Evolutionary conservation across 2,329 filamentous ascomycete species (phyloP), one percentile per base, ranked within the genome.

Genomic region (Colletotrichum somersetense): DNA sequence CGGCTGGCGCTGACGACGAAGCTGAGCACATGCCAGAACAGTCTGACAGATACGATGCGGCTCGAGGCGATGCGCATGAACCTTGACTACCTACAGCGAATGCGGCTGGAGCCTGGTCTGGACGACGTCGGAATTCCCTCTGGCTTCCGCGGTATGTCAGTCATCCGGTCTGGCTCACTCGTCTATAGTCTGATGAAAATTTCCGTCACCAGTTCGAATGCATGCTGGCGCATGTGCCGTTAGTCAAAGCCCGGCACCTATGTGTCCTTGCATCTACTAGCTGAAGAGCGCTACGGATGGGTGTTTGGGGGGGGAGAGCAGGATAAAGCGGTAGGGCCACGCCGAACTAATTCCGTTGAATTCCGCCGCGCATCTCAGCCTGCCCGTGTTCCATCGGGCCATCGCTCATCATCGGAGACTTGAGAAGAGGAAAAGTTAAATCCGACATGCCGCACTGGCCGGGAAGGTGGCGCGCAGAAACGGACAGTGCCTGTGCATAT

Each of bases 371-470:
- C 35, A 40, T 38, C 33, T 53, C 33, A 50, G 23, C n/a, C 48
- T 50, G 16, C 26, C 59, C 44, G 12, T 35, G 3, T 33, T 30
- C 30, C 2, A 23, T 40, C 20, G 52, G 42, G 44, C 44, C 48
- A 48, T 38, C 33, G 18, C 35, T 52, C 26, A 63, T 23, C 33
- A 3, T 58, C 23, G 33, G 33, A 40, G 26, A 53, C 23, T 20
- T 16, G 16, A 12, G 30, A 40, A 33, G 12, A 42, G 20, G 23
- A 10, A 35, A 38, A 14, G 30, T 50, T 48, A 38, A 63, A 6
- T 10, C 33, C 58, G 50, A 68, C 50, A 50, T 50, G 40, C 50
- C 48, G 50, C 66, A 35, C 35, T 46, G 42, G 18, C 58, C 50
- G 66, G 42, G 20, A 38, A 52, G 10, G n/a, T 8, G 16, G 44